phyloP scores from a whole-genome alignment of 305 asterid species.

The Plantago rigida region DNA sequence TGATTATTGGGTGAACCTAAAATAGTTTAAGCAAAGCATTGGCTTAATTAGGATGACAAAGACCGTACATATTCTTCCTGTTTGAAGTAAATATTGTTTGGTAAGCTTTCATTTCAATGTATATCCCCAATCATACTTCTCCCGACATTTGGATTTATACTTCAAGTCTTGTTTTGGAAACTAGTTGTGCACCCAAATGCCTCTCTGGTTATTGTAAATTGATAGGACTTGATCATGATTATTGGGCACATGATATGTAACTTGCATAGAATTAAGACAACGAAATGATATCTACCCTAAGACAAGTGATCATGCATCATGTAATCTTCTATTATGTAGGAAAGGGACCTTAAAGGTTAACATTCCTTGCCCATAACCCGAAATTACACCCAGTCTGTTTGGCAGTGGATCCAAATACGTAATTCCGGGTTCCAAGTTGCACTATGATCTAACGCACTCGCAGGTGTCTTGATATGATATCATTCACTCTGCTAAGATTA shows the following conservation, averaged over 20 bases:
- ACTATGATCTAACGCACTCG: too few species aligned
- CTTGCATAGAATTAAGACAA: not conserved
- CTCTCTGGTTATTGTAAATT: conserved; percentile 5
- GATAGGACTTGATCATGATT: not conserved
- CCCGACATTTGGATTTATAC: not conserved
- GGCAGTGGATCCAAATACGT: too few species aligned
- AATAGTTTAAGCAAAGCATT: conserved; percentile 19
- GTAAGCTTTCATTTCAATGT: conserved; percentile 25
- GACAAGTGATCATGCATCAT: too few species aligned
- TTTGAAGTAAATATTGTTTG: conserved; percentile 17
- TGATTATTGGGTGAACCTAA: conserved; percentile 13
- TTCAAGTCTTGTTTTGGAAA: conserved; percentile 4
- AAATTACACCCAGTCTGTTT: too few species aligned
- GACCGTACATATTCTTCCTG: conserved; percentile 10
- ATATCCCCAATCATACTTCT: conserved; percentile 12
- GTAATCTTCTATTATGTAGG: too few species aligned
- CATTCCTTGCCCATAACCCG: too few species aligned
- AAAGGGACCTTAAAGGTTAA: too few species aligned
- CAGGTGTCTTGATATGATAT: too few species aligned
- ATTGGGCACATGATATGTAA: not conserved
- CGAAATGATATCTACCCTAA: too few species aligned
- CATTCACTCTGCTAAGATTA: not conserved
- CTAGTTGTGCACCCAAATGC: not conserved
- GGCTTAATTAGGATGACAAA: conserved; percentile 3
- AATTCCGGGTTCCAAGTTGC: too few species aligned